Percentiles rank a stretch among this genome's conserved stretches.
Conservation (phyloP, 192 early-diverging fungal genomes). For the Chytriomyces confervae region DNA sequence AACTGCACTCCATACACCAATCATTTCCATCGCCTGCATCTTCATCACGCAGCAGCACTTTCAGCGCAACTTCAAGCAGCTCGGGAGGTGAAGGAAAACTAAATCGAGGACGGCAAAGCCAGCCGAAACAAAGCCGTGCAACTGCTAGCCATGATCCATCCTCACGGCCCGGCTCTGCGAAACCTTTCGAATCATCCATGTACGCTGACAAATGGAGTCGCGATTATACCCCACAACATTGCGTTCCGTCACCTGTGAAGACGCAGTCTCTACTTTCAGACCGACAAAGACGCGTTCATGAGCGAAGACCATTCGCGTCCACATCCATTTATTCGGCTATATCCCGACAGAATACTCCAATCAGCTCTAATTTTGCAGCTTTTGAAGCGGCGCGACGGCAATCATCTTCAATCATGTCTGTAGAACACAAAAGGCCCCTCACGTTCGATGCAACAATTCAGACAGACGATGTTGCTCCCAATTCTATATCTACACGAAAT, state of each 20-base stretch:
- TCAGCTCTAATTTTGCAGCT: not conserved
- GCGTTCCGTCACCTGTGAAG: not conserved
- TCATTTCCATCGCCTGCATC: not conserved
- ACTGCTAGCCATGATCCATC: too few species aligned
- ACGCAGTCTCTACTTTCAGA: not conserved
- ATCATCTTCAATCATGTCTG: not conserved
- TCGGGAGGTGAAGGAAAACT: too few species aligned
- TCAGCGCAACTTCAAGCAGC: too few species aligned
- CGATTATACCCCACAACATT: not conserved
- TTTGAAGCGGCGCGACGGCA: not conserved
- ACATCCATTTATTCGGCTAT: too few species aligned
- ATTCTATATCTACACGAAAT: too few species aligned
- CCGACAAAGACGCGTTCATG: not conserved
- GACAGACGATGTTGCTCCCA: not conserved
- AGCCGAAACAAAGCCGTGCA: too few species aligned
- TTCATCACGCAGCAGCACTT: not conserved
- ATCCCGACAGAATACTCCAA: not conserved
- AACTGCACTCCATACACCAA: not conserved
- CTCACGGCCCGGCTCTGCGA: too few species aligned
- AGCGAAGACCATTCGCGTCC: too few species aligned
- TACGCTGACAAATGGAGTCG: not conserved
- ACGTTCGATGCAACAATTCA: constrained; percentile 1
- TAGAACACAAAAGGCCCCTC: not conserved
- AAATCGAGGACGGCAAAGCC: too few species aligned
- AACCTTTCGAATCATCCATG: not conserved